phyloP scores from a whole-genome alignment of 1,139 yeast genomes.

The Magnusiomyces magnusii region DNA sequence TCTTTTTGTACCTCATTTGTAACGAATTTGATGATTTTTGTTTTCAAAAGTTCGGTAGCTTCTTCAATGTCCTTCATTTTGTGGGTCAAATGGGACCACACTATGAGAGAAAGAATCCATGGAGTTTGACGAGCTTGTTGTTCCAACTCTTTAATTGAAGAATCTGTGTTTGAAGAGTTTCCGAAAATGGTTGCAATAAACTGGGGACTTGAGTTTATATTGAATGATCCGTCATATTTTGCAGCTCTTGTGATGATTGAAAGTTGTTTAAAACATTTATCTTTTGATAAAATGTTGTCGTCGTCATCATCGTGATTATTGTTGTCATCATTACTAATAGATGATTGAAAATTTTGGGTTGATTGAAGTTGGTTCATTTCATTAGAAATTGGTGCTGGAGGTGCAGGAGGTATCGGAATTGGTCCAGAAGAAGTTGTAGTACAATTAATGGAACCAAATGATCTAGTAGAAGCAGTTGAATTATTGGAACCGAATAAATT shows the following conservation, averaged over 20 bases:
- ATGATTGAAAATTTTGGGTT: too few species aligned
- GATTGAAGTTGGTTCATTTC: too few species aligned
- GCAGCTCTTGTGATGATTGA: conserved; percentile 1
- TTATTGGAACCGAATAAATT: too few species aligned
- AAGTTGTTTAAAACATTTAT: not conserved
- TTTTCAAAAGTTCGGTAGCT: not conserved
- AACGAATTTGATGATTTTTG: not conserved
- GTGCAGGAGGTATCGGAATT: too few species aligned
- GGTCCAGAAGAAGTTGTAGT: too few species aligned
- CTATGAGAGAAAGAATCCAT: not conserved
- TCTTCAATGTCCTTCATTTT: not conserved
- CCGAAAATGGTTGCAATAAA: not conserved
- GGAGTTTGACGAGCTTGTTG: not conserved
- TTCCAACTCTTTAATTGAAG: not conserved
- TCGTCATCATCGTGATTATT: too few species aligned
- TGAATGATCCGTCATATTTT: conserved; percentile 11
- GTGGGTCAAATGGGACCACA: not conserved
- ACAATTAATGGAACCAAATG: too few species aligned
- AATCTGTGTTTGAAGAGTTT: not conserved
- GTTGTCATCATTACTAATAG: too few species aligned
- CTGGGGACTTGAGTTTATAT: not conserved
- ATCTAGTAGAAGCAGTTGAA: too few species aligned
- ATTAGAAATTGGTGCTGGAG: too few species aligned
- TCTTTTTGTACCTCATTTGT: not conserved
- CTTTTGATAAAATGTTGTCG: too few species aligned